Conservation (phyloP, 257 asterid species). For the Striga asiatica region DNA sequence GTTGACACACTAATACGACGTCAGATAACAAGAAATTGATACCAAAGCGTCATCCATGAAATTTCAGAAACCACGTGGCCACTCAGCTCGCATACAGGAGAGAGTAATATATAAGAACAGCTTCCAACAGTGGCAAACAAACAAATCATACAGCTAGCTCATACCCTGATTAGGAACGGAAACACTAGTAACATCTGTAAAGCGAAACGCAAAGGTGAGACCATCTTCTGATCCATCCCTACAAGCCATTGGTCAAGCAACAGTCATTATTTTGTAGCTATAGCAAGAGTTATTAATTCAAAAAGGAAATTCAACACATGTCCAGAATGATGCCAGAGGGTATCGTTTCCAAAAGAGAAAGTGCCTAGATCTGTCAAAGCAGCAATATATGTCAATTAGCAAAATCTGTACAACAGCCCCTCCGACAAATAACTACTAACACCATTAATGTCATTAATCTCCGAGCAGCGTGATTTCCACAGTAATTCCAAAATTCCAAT, state of each 20-base stretch:
- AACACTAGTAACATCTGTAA: conserved; percentile 77
- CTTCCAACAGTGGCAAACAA: conserved; percentile 3
- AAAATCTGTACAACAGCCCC: conserved; percentile 2
- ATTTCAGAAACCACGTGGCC: not conserved
- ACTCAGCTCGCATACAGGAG: conserved; percentile 9
- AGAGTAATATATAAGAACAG: conserved; percentile 13
- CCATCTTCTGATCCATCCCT: conserved; percentile 96
- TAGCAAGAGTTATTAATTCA: conserved; percentile 7
- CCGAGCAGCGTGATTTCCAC: conserved; percentile 3
- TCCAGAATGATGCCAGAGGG: conserved; percentile 13
- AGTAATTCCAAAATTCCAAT: conserved; percentile 11
- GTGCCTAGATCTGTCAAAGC: conserved; percentile 5
- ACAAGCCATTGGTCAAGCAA: conserved; percentile 20
- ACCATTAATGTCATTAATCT: not conserved
- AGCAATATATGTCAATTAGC: conserved; percentile 11
- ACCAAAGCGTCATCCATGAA: not conserved
- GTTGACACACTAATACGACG: not conserved
- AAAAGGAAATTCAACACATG: conserved; percentile 9
- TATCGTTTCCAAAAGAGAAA: conserved; percentile 5
- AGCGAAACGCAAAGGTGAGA: conserved; percentile 89
- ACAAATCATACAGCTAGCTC: conserved; percentile 15
- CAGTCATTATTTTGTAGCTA: conserved; percentile 13
- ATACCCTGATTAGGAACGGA: conserved; percentile 82
- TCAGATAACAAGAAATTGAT: conserved; percentile 6
- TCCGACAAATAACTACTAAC: not conserved